phyloP scores from a whole-genome alignment of 2,329 filamentous ascomycete species.

The Chaetomiaceae sp. region DNA sequence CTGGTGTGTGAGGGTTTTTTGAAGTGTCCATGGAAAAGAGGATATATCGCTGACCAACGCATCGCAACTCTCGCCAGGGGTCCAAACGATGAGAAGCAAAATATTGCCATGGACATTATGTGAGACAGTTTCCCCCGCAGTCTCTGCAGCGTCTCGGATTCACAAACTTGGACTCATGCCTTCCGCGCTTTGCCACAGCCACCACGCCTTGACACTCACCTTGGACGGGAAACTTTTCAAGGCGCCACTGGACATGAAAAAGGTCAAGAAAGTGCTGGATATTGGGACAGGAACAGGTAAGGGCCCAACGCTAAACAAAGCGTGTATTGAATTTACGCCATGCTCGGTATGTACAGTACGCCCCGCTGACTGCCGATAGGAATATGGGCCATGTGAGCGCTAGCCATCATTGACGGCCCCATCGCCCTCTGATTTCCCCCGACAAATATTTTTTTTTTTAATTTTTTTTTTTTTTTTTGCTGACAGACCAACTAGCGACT shows the following conservation, averaged over 20 bases:
- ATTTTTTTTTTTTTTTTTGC: background rate
- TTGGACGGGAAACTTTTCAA: slow-evolving; percentile 15
- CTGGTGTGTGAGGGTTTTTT: background rate
- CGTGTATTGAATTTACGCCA: background rate
- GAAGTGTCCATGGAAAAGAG: too few relatives aligned
- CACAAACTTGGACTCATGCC: too few relatives aligned
- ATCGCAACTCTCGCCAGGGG: background rate
- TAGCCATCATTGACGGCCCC: too few relatives aligned
- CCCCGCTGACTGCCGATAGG: slow-evolving; percentile 1
- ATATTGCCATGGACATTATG: slow-evolving; percentile 17
- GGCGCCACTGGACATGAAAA: slow-evolving; percentile 15
- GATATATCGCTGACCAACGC: background rate
- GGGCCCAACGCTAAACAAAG: background rate
- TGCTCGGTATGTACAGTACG: too few relatives aligned
- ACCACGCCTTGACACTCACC: slow-evolving; percentile 15
- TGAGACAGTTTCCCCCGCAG: background rate
- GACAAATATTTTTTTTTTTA: too few relatives aligned
- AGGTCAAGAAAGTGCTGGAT: slow-evolving; percentile 19
- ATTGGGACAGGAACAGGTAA: slow-evolving; percentile 23
- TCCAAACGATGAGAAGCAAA: slow-evolving; percentile 21
- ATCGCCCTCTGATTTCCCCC: too few relatives aligned
- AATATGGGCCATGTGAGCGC: slow-evolving; percentile 15
- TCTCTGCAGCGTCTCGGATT: background rate
- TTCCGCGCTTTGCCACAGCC: background rate
- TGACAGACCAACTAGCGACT: slow-evolving; percentile 33